A percentile compares a stretch with the other conserved stretches of the same genome.
Conservation (phyloP, 1,284 basidiomycete species). For the Phellinidium pouzarii region DNA sequence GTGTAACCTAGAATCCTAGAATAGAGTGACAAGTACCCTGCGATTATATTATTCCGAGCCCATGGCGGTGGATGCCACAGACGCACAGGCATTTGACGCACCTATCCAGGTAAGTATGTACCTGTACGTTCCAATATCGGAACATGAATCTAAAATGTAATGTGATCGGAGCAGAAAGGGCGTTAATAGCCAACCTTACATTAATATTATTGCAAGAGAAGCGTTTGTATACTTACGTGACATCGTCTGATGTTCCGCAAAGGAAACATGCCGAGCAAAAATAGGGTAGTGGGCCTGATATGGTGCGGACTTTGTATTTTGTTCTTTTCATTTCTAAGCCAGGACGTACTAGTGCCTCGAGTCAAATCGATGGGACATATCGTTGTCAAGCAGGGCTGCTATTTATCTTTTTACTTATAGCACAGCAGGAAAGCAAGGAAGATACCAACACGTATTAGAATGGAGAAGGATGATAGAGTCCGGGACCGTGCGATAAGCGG, state of each 20-base stretch:
- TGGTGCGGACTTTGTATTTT: background rate
- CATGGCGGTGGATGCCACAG: background rate
- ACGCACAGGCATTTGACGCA: background rate
- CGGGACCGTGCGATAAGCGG: constrained; percentile 10
- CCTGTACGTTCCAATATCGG: background rate
- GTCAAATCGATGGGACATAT: background rate
- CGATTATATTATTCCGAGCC: background rate
- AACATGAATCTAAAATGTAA: background rate
- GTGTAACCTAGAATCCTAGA: background rate
- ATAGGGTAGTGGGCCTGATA: constrained; percentile 9
- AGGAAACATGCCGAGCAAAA: constrained; percentile 10
- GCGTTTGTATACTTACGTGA: constrained; percentile 11
- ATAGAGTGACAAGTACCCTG: too few species aligned
- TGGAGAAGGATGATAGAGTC: background rate
- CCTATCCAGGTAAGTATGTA: background rate
- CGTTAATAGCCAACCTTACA: background rate
- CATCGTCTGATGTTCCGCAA: constrained; percentile 12
- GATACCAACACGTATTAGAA: background rate
- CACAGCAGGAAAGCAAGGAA: background rate
- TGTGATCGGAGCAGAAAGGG: background rate
- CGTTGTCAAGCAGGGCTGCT: background rate
- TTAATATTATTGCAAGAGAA: background rate
- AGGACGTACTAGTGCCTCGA: background rate
- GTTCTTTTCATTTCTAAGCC: background rate
- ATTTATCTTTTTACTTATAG: background rate